Evolutionary conservation across 2,329 filamentous ascomycete genomes (phyloP), one percentile per base, ranked within the genome.

Genomic region (Aspergillus niger): DNA sequence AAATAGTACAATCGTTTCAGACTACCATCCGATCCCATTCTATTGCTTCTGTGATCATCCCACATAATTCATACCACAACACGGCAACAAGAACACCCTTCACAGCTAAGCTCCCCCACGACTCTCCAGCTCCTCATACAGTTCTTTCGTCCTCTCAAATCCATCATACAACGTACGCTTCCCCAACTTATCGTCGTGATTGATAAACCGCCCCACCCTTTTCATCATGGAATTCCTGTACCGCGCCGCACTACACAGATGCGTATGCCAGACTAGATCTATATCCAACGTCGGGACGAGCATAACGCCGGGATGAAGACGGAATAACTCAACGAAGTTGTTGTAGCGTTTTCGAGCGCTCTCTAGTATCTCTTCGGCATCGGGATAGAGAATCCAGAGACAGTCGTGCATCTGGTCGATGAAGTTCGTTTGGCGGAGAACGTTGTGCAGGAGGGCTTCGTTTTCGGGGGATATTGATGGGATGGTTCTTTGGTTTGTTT

Each of bases 181-280:
- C 41, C 87, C 85, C 13, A 93, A 85, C 74, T 92, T 92, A 77
- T 94, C 91, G 70, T 93, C 88, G 69, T 94, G 91, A 67, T 92
- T 86, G 63, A 92, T 82, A 67, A 91, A 90, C 58, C 82, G 84
- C 2, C 64, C 63, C 0, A 15, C 38, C 8, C 47, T 2, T 77
- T 49, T 28, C 0, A 77, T 76, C 62, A 83, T 80, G 22, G 53
- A 55, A 1, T 10, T 24, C 10, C 92, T 47, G 53, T 70, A 74
- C 51, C 69, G 66, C 2, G 47, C 48, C 2, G 62, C 56, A 30
- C 69, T 69, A 13, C 62, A 64, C 41, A 74, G 69, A 59, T 76
- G 73, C 4, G 73, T 76, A 59, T 75, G 73, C 73, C 74, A 76
- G 48, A 66, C 70, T 10, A 76, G 65, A 55, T 76, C 74, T 22